Conservation (phyloP, 2,329 filamentous ascomycete genomes). For the Colletotrichum tropicale region DNA sequence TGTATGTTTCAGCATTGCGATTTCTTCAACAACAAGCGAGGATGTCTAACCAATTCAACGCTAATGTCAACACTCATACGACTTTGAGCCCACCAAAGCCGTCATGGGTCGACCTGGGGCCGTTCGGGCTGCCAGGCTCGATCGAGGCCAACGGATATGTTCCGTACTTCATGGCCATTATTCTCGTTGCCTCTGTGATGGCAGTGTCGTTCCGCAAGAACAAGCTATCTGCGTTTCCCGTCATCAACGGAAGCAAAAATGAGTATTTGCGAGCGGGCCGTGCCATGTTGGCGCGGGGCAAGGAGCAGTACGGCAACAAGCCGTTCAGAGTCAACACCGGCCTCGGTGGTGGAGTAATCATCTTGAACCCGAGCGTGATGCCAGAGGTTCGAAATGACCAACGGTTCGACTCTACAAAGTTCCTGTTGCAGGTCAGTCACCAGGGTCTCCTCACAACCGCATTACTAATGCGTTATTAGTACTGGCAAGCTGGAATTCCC, state of each 20-base stretch:
- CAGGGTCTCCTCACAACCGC: not conserved
- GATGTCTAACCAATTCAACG: not conserved
- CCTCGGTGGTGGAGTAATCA: not conserved
- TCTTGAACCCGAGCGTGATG: not conserved
- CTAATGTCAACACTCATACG: not conserved
- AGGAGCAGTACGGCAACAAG: not conserved
- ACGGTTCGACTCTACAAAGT: conserved; percentile 3
- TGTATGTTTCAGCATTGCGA: not conserved
- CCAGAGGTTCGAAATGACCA: conserved; percentile 2
- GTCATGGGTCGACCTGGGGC: not conserved
- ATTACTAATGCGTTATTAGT: not conserved
- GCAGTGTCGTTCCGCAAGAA: not conserved
- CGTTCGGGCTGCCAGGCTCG: not conserved
- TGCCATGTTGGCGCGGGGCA: not conserved
- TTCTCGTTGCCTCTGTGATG: not conserved
- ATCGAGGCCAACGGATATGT: not conserved
- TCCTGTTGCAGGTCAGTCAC: not conserved
- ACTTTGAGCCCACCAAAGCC: not conserved
- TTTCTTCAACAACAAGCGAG: not conserved
- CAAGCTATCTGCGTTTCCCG: not conserved
- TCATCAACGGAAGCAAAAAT: conserved; percentile 1
- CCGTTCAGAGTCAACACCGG: conserved; percentile 9
- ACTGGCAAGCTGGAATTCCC: conserved; percentile 8
- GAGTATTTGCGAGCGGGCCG: not conserved
- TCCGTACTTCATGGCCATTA: not conserved